Base-by-base conservation (phyloP, 108 stramenopile species). In the Craspedostauros australis region DNA sequence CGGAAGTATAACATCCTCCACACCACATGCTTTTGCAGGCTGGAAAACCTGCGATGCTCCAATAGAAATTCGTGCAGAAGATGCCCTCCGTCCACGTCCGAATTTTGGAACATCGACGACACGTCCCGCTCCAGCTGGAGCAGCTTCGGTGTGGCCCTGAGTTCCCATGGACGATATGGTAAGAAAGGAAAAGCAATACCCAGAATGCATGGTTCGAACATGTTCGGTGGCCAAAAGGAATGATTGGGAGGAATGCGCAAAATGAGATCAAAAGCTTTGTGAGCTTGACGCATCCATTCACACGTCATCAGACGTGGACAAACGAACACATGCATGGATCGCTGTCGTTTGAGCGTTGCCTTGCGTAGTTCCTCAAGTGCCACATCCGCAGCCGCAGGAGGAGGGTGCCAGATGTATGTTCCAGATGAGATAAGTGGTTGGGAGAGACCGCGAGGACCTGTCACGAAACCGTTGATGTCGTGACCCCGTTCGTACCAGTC, bases 171-270 rank as follows among this genome's bases (percentile, higher is more conserved):
- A 16, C 22, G 20, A 5, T 42, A 29, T 25, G 12, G 14, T 5
- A 42, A 14, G n/a, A 57, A 57, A 21, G 55, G 55, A 18, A 57
- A 57, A 16, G 15, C 40, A 32, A 57, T 6, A 11, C 41, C 55
- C 19, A 57, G 25, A 5, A 44, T 8, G 5, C 19, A n/a, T n/a
- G 55, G 55, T 29, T 57, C 55, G 22, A 19, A 44, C 39, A 20
- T 42, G 6, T 5, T 5, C 4, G 4, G 5, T 4, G 55, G 41
- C 55, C 55, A 57, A 12, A 44, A 32, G 11, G 40, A 14, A 5
- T 21, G 14, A 16, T 43, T 43, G 5, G 27, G 4, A 4, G 55
- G 55, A 16, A 57, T 25, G 11, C 3, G 20, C 20, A 57, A 14
- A 8, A 57, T 43, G 5, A 57, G 4, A 19, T 57, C 55, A 26